phyloP scores from a whole-genome alignment of 2,329 filamentous ascomycete genomes.

The Colletotrichum brevisporum region DNA sequence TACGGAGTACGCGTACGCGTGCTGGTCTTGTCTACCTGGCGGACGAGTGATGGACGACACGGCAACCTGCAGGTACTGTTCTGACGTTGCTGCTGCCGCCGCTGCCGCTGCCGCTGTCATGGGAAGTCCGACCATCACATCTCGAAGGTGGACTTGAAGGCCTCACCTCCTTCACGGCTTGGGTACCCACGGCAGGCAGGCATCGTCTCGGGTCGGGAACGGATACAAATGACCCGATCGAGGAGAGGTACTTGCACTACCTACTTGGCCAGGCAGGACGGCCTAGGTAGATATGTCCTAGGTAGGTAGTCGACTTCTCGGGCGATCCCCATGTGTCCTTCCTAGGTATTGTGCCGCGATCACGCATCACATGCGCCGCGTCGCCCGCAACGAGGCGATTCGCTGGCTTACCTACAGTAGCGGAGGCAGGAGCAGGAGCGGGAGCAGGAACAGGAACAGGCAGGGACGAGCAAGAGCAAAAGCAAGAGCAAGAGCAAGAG shows the following conservation, averaged over 20 bases:
- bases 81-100: not conserved
- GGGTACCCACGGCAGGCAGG: constrained; percentile 7
- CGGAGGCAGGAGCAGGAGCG: not conserved
- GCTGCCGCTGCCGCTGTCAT: not conserved
- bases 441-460: constrained; percentile 4
- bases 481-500: not conserved
- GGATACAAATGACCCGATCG: constrained; percentile 25
- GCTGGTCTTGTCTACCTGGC: too few relatives aligned
- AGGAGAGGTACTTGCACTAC: constrained; percentile 15
- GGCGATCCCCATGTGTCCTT: constrained; percentile 32
- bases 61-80: not conserved
- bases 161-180: not conserved
- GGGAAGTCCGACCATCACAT: not conserved
- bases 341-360: constrained; percentile 23
- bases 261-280: too few relatives aligned
- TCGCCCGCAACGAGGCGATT: constrained; percentile 12
- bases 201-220: constrained; percentile 27
- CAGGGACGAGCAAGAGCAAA: not conserved
- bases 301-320: not conserved
- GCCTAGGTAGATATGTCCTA: too few relatives aligned
- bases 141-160: not conserved
- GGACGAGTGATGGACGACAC: not conserved
- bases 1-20: too few relatives aligned
- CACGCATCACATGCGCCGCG: constrained; percentile 1
- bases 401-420: constrained; percentile 6